These are phyloP conservation scores for Botryotinia calthae DNA, from an alignment of 2,329 filamentous ascomycete species.

Conservation along the genomic window DNA sequence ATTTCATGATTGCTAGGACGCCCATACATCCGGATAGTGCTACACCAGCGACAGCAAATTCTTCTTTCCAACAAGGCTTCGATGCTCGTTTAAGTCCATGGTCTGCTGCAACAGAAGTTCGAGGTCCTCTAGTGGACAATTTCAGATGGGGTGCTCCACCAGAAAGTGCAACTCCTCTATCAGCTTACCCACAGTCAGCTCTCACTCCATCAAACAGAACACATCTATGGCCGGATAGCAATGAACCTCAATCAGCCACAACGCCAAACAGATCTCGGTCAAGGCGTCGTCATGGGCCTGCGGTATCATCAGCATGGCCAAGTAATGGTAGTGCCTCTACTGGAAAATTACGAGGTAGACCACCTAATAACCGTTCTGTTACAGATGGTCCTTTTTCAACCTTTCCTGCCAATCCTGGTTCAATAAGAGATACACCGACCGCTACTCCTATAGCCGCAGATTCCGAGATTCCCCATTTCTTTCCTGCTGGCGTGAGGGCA, in stretches of 20 bases:
- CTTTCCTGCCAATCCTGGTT: constrained; percentile 59
- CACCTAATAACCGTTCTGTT: constrained; percentile 68
- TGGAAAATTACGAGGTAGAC: constrained; percentile 75
- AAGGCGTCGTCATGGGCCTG: constrained; percentile 71
- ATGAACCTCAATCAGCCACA: constrained; percentile 71
- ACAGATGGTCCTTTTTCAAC: constrained; percentile 68
- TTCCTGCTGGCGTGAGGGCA: constrained; percentile 31
- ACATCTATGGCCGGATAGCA: constrained; percentile 43
- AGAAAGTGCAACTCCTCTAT: constrained; percentile 58
- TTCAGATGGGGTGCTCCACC: constrained; percentile 43
- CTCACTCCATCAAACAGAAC: constrained; percentile 61
- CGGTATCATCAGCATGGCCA: constrained; percentile 88
- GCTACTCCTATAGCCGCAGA: constrained; percentile 46
- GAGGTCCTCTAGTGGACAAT: constrained; percentile 33
- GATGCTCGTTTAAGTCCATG: constrained; percentile 32
- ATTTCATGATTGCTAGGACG: constrained; percentile 37
- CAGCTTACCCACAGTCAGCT: constrained; percentile 75
- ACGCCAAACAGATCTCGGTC: constrained; percentile 60
- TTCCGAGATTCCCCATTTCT: constrained; percentile 41
- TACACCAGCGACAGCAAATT: constrained; percentile 43
- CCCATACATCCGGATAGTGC: constrained; percentile 40
- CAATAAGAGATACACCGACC: constrained; percentile 44
- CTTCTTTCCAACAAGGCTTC: constrained; percentile 31
- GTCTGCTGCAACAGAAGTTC: constrained; percentile 35
- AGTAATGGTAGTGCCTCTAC: constrained; percentile 59